Base-by-base conservation (phyloP, 352 stramenopile genomes). In the Globisporangium takayamanum region DNA sequence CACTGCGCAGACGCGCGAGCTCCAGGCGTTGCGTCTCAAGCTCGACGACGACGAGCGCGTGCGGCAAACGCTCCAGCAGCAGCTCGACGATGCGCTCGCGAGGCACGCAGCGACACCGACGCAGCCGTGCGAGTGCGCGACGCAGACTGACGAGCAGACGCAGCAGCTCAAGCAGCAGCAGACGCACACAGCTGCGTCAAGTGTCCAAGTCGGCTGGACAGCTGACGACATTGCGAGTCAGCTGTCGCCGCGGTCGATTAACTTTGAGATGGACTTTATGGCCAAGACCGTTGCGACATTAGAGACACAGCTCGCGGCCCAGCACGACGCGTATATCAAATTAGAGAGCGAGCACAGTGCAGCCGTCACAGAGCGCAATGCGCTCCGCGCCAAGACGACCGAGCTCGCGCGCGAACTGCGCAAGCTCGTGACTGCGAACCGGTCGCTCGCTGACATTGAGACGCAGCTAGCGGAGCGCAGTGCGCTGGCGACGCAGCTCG, bases 401-500 rank as follows among this genome's bases (percentile, higher is more conserved):
- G 77, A 88, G 28, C 50, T 93, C 30, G 72, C 73, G 0, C 79
- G 74, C 49, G 83, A 93, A 44, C 67, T 92, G 10, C 80, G 76
- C 30, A 81, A 67, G 26, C 59, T 92, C 16, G 64, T 92, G 3
- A 67, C 54, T 16, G 58, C 67, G 15, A 80, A 87, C 44, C 64
- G 67, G 5, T 76, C 77, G 26, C 62, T 91, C 0, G 68, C 73
- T 0, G 76, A 90, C 22, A 69, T 92, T 22, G 68, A 76, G 49
- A 39, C 55, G 14, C 77, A 88, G 62, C 63, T 91, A 1, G 66
- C 72, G n/a, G 83, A 89, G 28, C 73, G 77, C n/a, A 79, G 61
- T 3, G 66, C 72, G n/a, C 61, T 93, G 2, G 61, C 74, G 22
- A 70, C 66, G 7, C 70, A 93, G 46, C 63, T 91, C n/a, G 64